Percentiles rank a stretch among this genome's conserved stretches.
Conservation (phyloP, 2,329 filamentous ascomycete genomes). For the Fusarium chlamydosporum region DNA sequence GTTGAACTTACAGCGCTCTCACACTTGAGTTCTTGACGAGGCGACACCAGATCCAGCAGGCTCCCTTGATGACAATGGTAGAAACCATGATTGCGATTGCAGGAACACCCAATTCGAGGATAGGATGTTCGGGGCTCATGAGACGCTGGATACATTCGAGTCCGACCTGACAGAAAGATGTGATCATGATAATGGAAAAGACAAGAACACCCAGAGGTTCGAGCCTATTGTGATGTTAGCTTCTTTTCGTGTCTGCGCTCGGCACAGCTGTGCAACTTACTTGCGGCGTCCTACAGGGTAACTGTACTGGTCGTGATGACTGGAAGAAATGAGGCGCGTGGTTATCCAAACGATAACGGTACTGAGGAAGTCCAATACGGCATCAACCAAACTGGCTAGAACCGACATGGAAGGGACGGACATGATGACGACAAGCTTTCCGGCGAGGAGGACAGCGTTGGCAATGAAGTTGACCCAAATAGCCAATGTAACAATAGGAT, state of each 20-base stretch:
- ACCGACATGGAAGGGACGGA: slow-evolving; percentile 87
- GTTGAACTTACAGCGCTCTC: slow-evolving; percentile 74
- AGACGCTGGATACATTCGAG: slow-evolving; percentile 78
- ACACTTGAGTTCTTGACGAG: slow-evolving; percentile 88
- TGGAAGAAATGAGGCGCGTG: slow-evolving; percentile 75
- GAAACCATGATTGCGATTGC: slow-evolving; percentile 84
- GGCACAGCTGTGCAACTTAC: slow-evolving; percentile 50
- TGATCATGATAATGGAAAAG: slow-evolving; percentile 89
- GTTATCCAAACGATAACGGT: slow-evolving; percentile 87
- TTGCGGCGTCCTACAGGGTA: slow-evolving; percentile 82
- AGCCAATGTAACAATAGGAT: slow-evolving; percentile 84
- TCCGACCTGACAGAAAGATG: slow-evolving; percentile 83
- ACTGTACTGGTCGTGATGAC: slow-evolving; percentile 78
- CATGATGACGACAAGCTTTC: slow-evolving; percentile 83
- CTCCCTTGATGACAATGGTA: slow-evolving; percentile 85
- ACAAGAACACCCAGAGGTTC: slow-evolving; percentile 86
- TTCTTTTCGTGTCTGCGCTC: not conserved
- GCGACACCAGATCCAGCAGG: slow-evolving; percentile 90
- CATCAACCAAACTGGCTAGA: slow-evolving; percentile 83
- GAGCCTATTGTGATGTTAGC: slow-evolving; percentile 63
- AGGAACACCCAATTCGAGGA: slow-evolving; percentile 80
- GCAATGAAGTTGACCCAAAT: slow-evolving; percentile 89
- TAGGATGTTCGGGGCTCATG: slow-evolving; percentile 69
- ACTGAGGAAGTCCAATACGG: slow-evolving; percentile 83
- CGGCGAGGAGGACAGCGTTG: slow-evolving; percentile 79